Base-by-base conservation (phyloP, 352 stramenopile species). In the Paralagenidium karlingii region DNA sequence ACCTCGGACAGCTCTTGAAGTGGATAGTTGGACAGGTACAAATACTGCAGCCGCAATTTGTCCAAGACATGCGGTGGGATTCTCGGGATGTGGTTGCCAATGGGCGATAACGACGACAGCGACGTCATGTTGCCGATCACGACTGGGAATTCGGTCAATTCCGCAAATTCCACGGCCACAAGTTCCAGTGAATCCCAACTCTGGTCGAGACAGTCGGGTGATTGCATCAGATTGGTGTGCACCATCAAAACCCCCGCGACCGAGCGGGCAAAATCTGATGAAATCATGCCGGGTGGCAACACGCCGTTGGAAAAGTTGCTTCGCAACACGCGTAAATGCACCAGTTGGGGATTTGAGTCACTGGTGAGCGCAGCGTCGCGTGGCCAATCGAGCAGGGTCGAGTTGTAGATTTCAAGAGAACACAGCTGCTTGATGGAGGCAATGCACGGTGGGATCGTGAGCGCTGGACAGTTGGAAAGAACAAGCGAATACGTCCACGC, bases 181-280 rank as follows among this genome's bases (percentile, higher is more conserved):
- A 24, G 38, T 7, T 13, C 38, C 9, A 18, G 20, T 7, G 19
- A 31, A 8, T 50, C 45, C 52, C 59, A 79, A 21, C 48, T 56
- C 11, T 40, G 19, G 32, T 59, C 40, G 2, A 78, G 25, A 41
- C 69, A 36, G 12, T 55, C 45, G 0, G 68, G 59, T 8, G 78
- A 18, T 5, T 19, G 15, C 0, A 36, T 43, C 1, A 73, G 39
- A 37, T 74, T 78, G 3, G 62, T 59, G 2, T 56, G 47, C 3
- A 46, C 58, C 21, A 79, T 44, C 31, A 71, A 53, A 22, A 78
- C 45, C 27, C 74, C 62, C 12, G 42, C 36, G 4, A 76, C 20
- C 2, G 32, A 37, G 2, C 40, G 24, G 1, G 64, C 62, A 20
- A 71, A 68, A 10, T 67, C 41, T 3, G 13, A 15, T 1, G 49